A percentile compares a stretch with the other conserved stretches of the same genome.
Conservation (phyloP, 2,329 filamentous ascomycete genomes). For the Ceratocystis destructans region DNA sequence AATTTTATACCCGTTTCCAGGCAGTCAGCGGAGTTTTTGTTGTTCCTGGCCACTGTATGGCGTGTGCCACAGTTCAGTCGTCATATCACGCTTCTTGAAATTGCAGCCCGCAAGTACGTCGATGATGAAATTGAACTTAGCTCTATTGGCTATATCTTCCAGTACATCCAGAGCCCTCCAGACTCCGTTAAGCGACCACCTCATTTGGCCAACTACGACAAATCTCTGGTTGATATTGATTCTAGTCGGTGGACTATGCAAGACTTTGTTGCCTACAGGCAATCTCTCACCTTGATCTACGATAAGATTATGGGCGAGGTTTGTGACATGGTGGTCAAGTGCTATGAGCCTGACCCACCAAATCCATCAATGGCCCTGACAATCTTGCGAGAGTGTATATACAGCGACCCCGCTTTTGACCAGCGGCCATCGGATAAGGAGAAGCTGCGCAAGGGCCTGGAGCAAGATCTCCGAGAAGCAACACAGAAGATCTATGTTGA, state of each 20-base stretch:
- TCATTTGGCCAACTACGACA: conserved; percentile 38
- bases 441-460: conserved; percentile 10
- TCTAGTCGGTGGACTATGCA: conserved; percentile 52
- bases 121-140: conserved; percentile 70
- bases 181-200: conserved; percentile 61
- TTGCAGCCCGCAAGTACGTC: conserved; percentile 69
- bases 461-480: conserved; percentile 12
- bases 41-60: conserved; percentile 78
- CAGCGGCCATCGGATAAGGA: conserved; percentile 55
- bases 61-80: conserved; percentile 72
- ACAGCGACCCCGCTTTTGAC: conserved; percentile 61
- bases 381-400: conserved; percentile 69
- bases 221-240: conserved; percentile 42
- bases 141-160: conserved; percentile 68
- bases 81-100: conserved; percentile 69
- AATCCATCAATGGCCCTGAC: conserved; percentile 67
- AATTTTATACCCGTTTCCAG: conserved; percentile 51
- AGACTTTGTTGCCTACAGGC: conserved; percentile 58
- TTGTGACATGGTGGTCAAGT: conserved; percentile 73
- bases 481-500: conserved; percentile 53
- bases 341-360: conserved; percentile 78
- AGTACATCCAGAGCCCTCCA: conserved; percentile 16
- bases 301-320: conserved; percentile 76
- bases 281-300: conserved; percentile 59
- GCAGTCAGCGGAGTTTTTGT: conserved; percentile 67